Evolutionary conservation across 176 grass and related monocot genomes (phyloP), one percentile per base, ranked within the genome.

Genomic region (Bothriochloa decipiens): DNA sequence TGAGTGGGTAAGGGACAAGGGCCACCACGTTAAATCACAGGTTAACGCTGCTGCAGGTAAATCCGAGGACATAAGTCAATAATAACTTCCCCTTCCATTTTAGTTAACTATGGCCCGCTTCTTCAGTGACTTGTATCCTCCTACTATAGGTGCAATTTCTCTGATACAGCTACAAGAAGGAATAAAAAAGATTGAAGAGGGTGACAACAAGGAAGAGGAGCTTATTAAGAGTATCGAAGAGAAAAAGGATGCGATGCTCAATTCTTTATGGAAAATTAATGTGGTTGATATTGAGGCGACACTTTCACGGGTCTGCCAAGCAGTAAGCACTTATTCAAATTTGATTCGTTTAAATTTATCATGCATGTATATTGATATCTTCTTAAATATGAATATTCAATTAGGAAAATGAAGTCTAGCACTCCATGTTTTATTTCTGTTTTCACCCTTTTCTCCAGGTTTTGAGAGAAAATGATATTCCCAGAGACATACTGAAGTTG

Each of bases 21-120:
- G 96, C 63, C 96, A 98, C 66, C 87, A 92, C 6, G 75, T 95
- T 57, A 98, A 98, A 78, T 98, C 96, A 11, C 93, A 95, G 89
- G 96, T 98, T 88, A 98, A 98, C 86, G 96, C 96, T 43, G 93
- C 96, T 68, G 87, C 93, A 92, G 96, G 96, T 98, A 95, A 39
- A 77, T 63, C 65, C 0, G 20, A 81, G 69, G 50, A 85, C 43
- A 35, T 64, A 14, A 33, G 46, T 23, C 55, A 60, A 23, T 25
- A 61, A 25, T 25, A 61, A 25, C 20, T 85, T 41, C 52, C 12
- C 50, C 7, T 35, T 61, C 3, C 1, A 2, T 78, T 69, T 57
- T 25, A 4, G 28, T 71, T 57, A 68, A 65, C 64, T 1, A 25
- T 22, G 72, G 47, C 20, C 5, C 25, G 26, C 70, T 65, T 29